Percentiles rank a stretch among this genome's conserved stretches.
phyloP scores from a whole-genome alignment of 768 basidiomycete species.

The Hortiboletus flavorubellus region DNA sequence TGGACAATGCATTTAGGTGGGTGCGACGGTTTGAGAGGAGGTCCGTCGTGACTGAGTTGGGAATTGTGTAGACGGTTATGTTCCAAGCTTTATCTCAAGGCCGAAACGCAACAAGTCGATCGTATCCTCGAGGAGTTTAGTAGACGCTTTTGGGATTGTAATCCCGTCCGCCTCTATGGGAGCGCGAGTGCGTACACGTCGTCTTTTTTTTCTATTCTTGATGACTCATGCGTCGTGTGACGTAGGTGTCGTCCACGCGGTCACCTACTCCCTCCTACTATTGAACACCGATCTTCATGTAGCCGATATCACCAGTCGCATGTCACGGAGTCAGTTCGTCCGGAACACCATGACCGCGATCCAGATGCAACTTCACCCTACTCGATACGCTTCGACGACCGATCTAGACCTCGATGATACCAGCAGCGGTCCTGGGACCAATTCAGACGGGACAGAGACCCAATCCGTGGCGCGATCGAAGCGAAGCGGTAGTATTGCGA shows the following conservation, averaged over 20 bases:
- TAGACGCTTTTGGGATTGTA: conserved; percentile 88
- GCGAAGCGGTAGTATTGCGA: conserved; percentile 79
- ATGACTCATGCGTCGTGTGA: conserved; percentile 1
- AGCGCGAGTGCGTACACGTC: conserved; percentile 63
- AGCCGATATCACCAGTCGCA: conserved; percentile 81
- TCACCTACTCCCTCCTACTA: conserved; percentile 87
- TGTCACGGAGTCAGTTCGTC: conserved; percentile 92
- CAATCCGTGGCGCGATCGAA: conserved; percentile 50
- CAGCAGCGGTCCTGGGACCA: conserved; percentile 53
- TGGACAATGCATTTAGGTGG: conserved; percentile 90
- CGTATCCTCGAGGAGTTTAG: conserved; percentile 93
- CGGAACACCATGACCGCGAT: conserved; percentile 88
- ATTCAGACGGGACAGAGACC: conserved; percentile 57
- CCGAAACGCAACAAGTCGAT: conserved; percentile 97
- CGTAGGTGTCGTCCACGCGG: conserved; percentile 89
- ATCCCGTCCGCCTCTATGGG: conserved; percentile 76
- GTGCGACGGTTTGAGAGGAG: conserved; percentile 8
- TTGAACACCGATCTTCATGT: conserved; percentile 98
- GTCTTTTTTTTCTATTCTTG: background rate
- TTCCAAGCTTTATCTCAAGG: conserved; percentile 89
- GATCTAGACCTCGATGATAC: conserved; percentile 68
- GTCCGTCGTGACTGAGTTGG: background rate
- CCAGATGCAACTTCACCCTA: conserved; percentile 68
- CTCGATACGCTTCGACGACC: conserved; percentile 50
- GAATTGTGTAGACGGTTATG: conserved; percentile 64